Evolutionary conservation across 164 flowering plant species (phyloP).

Genomic region (Vitis rupestris): DNA sequence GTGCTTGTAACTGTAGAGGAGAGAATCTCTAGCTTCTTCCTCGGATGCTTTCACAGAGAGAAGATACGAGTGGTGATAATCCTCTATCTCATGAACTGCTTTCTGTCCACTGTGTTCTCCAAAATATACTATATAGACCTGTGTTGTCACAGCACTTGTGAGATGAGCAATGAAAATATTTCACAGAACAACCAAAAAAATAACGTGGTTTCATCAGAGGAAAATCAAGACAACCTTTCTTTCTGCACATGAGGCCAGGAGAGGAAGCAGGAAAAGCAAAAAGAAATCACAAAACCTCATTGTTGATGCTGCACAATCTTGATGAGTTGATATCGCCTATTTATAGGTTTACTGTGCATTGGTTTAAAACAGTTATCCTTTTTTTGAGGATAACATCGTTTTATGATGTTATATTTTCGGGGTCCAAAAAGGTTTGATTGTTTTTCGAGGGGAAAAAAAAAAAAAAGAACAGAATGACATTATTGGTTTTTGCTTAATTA

Average conservation of each 20-base stretch:
- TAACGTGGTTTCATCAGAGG: background rate
- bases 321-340: too few relatives aligned
- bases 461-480: too few relatives aligned
- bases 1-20: slow-evolving; percentile 85
- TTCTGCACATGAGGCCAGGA: slow-evolving; percentile 32
- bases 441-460: too few relatives aligned
- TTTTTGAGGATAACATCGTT: too few relatives aligned
- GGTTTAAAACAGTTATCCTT: too few relatives aligned
- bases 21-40: slow-evolving; percentile 65
- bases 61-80: slow-evolving; percentile 57
- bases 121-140: slow-evolving; percentile 1
- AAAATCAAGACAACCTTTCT: slow-evolving; percentile 25
- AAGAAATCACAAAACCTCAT: background rate
- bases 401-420: too few relatives aligned
- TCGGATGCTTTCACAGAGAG: slow-evolving; percentile 51
- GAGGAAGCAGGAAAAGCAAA: slow-evolving; percentile 40
- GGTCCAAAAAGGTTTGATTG: too few relatives aligned
- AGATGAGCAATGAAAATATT: too few relatives aligned
- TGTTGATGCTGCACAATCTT: too few relatives aligned
- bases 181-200: too few relatives aligned
- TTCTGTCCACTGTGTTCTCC: slow-evolving; percentile 3
- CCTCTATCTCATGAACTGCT: slow-evolving; percentile 53
- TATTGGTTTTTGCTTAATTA: too few relatives aligned
- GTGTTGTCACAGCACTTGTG: background rate
- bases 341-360: too few relatives aligned